Conservation (phyloP, 768 basidiomycete species). For the Calocybe gangraenosa region DNA sequence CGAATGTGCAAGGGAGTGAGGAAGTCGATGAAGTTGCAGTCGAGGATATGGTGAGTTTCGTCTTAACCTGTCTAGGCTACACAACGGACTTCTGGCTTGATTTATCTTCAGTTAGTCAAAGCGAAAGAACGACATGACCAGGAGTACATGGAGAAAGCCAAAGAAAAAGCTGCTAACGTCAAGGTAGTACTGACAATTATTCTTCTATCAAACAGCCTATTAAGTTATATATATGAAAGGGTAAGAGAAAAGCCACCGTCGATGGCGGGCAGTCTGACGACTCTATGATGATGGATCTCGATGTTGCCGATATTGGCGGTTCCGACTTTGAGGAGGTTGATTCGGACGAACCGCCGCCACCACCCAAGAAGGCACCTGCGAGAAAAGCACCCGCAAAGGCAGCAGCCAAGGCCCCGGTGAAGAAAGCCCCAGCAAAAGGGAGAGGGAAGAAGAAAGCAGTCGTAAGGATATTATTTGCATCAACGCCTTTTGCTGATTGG, state of each 20-base stretch:
- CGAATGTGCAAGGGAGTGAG: constrained; percentile 60
- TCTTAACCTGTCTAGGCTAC: neutral
- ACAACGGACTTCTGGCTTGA: neutral
- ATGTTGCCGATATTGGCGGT: constrained; percentile 34
- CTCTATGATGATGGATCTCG: constrained; percentile 78
- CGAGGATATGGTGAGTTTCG: constrained; percentile 64
- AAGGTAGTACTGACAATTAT: constrained; percentile 30
- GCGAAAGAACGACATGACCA: constrained; percentile 70
- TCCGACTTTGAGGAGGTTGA: constrained; percentile 53
- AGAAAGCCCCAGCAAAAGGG: constrained; percentile 44
- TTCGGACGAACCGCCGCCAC: constrained; percentile 42
- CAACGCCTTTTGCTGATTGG: neutral
- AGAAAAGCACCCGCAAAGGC: constrained; percentile 31
- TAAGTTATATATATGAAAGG: constrained; percentile 26
- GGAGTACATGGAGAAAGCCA: constrained; percentile 48
- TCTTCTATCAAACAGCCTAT: neutral
- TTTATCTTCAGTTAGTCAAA: constrained; percentile 51
- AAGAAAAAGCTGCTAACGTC: constrained; percentile 33
- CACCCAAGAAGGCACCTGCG: constrained; percentile 39
- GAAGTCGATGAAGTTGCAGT: constrained; percentile 71
- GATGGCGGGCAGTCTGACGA: constrained; percentile 57
- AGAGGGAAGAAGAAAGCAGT: constrained; percentile 50
- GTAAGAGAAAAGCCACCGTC: constrained; percentile 46
- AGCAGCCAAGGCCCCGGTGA: constrained; percentile 35
- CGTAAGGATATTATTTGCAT: constrained; percentile 17